Conservation (phyloP, 75 land plant species). For the Larix kaempferi region DNA sequence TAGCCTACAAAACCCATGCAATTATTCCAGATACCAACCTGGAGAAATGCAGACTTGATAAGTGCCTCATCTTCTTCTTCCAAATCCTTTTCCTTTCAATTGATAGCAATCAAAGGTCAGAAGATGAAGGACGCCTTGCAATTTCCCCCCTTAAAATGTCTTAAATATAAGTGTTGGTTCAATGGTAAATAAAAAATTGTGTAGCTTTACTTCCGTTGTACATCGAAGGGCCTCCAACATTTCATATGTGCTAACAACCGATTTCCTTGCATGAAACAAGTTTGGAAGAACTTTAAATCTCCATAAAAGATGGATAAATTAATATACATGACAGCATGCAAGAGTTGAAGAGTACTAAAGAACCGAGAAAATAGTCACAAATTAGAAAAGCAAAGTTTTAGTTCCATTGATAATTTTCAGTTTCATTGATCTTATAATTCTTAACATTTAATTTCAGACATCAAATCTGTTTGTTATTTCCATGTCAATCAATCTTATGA, state of each 20-base stretch:
- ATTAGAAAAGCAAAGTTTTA: not conserved
- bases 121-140: not conserved
- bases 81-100: conserved; percentile 60
- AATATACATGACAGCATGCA: not conserved
- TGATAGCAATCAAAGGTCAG: conserved; percentile 4
- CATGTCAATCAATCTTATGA: not conserved
- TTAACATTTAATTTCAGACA: not conserved
- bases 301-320: not conserved
- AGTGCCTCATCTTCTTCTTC: conserved; percentile 86
- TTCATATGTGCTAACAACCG: conserved; percentile 65
- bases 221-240: conserved; percentile 77
- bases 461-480: not conserved
- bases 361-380: not conserved
- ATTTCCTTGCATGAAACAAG: conserved; percentile 77
- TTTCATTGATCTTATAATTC: not conserved
- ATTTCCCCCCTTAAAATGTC: not conserved
- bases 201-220: conserved; percentile 58
- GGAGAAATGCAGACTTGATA: conserved; percentile 60
- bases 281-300: not conserved
- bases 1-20: not conserved
- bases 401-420: not conserved
- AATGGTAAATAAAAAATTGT: not conserved
- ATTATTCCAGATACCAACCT: conserved; percentile 27
- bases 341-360: not conserved
- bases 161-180: not conserved